Evolutionary conservation across 176 grass and related monocot species (phyloP).

Genomic region (Rhipidocladum racemiflorum): DNA sequence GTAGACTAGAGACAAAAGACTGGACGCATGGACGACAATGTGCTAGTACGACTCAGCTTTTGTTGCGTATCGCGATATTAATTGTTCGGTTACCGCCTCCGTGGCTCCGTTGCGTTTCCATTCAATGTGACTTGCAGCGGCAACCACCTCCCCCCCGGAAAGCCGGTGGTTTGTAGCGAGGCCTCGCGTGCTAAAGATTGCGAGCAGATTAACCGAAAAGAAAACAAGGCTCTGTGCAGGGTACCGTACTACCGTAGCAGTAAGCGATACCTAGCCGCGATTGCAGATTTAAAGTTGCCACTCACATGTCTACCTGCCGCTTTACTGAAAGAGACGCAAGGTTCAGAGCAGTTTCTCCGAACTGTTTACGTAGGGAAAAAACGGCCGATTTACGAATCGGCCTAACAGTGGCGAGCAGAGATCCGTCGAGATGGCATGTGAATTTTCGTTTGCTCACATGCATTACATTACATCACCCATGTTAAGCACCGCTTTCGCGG

Average conservation of each 20-base stretch:
- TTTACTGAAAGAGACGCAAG: conserved; percentile 24
- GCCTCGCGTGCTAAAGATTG: not conserved
- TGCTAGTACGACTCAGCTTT: not conserved
- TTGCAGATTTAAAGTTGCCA: not conserved
- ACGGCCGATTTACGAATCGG: not conserved
- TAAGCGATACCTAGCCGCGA: not conserved
- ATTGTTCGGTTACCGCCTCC: not conserved
- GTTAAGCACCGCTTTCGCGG: conserved; percentile 32
- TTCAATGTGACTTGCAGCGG: conserved; percentile 19
- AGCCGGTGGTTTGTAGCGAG: conserved; percentile 15
- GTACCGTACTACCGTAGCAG: not conserved
- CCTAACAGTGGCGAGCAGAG: not conserved
- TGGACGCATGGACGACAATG: not conserved
- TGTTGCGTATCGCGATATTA: conserved; percentile 26
- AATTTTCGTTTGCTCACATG: conserved; percentile 29
- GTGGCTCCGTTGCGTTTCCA: not conserved
- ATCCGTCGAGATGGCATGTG: conserved; percentile 32
- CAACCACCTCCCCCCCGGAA: not conserved
- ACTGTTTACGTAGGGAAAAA: not conserved
- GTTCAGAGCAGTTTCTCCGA: not conserved
- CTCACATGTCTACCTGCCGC: not conserved
- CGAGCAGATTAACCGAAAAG: not conserved
- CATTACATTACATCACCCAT: conserved; percentile 4
- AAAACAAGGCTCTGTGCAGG: not conserved
- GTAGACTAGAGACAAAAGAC: not conserved